phyloP scores from a whole-genome alignment of 352 stramenopile genomes.

The Phytophthora parvispora region DNA sequence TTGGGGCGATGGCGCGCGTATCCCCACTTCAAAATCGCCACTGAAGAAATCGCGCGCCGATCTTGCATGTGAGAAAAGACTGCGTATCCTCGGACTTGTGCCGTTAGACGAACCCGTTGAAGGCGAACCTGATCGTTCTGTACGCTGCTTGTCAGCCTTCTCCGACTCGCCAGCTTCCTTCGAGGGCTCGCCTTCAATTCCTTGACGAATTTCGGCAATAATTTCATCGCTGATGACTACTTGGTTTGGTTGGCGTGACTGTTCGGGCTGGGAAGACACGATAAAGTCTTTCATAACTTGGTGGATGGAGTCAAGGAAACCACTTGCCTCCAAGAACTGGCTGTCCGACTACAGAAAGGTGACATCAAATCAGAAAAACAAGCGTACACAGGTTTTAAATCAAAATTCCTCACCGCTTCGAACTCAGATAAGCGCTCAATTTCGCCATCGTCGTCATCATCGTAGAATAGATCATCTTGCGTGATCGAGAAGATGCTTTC shows the following conservation, averaged over 20 bases:
- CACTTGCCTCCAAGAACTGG: constrained; percentile 79
- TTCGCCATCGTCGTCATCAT: constrained; percentile 56
- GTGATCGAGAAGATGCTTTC: constrained; percentile 67
- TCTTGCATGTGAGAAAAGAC: constrained; percentile 50
- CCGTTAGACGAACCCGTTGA: constrained; percentile 8
- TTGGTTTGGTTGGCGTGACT: constrained; percentile 27
- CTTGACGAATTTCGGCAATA: constrained; percentile 72
- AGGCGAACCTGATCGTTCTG: constrained; percentile 22
- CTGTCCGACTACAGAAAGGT: constrained; percentile 59
- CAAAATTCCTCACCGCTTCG: constrained; percentile 56
- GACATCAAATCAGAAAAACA: neutral
- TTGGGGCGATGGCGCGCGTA: constrained; percentile 16
- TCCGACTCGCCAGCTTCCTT: constrained; percentile 33
- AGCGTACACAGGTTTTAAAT: too few relatives aligned
- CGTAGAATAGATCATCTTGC: constrained; percentile 56
- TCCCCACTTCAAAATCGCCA: constrained; percentile 39
- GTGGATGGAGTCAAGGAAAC: constrained; percentile 85
- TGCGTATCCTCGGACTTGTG: constrained; percentile 41
- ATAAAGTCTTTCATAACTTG: constrained; percentile 81
- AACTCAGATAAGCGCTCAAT: constrained; percentile 80
- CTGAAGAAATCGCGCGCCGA: constrained; percentile 57
- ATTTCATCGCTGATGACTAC: constrained; percentile 81
- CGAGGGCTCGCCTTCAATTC: constrained; percentile 34
- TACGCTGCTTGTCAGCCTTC: constrained; percentile 36
- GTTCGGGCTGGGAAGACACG: constrained; percentile 45